Conservation (phyloP, 2,329 filamentous ascomycete species). For the Eutypa lata region DNA sequence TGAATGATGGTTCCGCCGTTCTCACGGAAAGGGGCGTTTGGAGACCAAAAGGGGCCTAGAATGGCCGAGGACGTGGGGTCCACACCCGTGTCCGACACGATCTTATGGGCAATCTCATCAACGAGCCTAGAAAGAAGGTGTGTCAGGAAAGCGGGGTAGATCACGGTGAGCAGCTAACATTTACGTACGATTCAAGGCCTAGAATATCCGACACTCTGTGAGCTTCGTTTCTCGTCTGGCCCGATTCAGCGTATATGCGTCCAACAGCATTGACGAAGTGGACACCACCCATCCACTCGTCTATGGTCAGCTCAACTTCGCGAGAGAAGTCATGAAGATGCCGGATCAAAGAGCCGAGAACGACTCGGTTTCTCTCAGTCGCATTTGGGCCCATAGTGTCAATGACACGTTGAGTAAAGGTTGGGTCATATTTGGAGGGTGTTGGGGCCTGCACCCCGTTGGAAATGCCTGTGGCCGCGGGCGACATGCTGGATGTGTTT, state of each 20-base stretch:
- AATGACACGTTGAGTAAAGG: constrained; percentile 72
- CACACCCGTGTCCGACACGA: constrained; percentile 58
- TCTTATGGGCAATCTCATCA: constrained; percentile 64
- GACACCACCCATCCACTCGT: constrained; percentile 75
- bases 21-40: constrained; percentile 68
- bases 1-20: constrained; percentile 66
- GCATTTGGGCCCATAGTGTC: constrained; percentile 70
- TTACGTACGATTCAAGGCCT: constrained; percentile 65
- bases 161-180: constrained; percentile 2
- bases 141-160: neutral
- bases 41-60: constrained; percentile 76
- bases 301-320: constrained; percentile 71
- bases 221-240: constrained; percentile 68
- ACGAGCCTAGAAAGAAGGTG: constrained; percentile 45
- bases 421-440: constrained; percentile 62
- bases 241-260: constrained; percentile 53
- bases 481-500: constrained; percentile 17
- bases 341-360: constrained; percentile 62
- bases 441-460: constrained; percentile 24
- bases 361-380: constrained; percentile 58
- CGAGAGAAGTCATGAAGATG: constrained; percentile 78
- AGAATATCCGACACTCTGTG: constrained; percentile 71
- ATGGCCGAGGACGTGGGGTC: constrained; percentile 72
- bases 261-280: constrained; percentile 73
- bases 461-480: constrained; percentile 23